phyloP scores from a whole-genome alignment of 1,139 yeast genomes.

The Nakaseomyces delphensis region DNA sequence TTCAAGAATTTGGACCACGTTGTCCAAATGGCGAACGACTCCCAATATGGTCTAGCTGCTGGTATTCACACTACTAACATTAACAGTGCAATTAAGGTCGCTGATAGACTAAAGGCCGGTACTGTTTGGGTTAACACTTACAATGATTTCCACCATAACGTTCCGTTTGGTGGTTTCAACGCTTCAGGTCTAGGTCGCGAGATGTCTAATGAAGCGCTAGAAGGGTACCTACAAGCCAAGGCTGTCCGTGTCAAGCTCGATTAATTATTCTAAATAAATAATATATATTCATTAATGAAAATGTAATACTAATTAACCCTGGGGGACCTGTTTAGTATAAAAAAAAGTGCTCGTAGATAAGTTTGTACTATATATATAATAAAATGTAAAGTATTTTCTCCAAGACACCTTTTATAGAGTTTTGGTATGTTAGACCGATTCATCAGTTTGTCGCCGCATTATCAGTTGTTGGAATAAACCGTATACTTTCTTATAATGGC shows the following conservation, averaged over 20 bases:
- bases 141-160: slow-evolving; percentile 50
- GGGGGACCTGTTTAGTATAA: too few species aligned
- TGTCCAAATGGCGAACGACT: slow-evolving; percentile 44
- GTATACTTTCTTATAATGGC: too few species aligned
- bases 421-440: too few species aligned
- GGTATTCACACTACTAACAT: slow-evolving; percentile 48
- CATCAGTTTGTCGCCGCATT: too few species aligned
- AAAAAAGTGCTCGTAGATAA: too few species aligned
- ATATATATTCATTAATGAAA: slow-evolving; percentile 1
- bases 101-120: slow-evolving; percentile 49
- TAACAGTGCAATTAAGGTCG: slow-evolving; percentile 39
- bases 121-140: slow-evolving; percentile 47
- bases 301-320: neutral
- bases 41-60: slow-evolving; percentile 56
- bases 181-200: slow-evolving; percentile 63
- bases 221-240: slow-evolving; percentile 51
- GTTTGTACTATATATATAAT: too few species aligned
- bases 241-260: slow-evolving; percentile 43
- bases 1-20: slow-evolving; percentile 48
- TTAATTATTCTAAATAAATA: slow-evolving; percentile 2
- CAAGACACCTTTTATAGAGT: too few species aligned
- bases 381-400: too few species aligned
- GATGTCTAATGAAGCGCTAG: slow-evolving; percentile 56
- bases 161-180: slow-evolving; percentile 49
- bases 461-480: too few species aligned